These are phyloP conservation scores for Oryza punctata DNA, from an alignment of 176 grass and related monocot genomes.

Conservation along the genomic window DNA sequence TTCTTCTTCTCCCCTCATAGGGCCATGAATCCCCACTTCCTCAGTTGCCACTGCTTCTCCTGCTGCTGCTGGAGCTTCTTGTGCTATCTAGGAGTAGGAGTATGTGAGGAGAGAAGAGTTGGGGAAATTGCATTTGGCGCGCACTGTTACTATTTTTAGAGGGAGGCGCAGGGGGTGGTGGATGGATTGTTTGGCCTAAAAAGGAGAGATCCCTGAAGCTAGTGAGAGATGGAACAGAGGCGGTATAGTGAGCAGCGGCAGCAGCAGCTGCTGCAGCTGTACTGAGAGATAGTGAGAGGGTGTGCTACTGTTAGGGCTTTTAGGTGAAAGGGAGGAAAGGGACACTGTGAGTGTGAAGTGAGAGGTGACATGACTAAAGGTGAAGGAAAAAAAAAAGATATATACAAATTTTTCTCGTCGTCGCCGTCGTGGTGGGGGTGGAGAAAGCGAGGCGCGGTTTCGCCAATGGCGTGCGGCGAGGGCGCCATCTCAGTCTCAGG, in stretches of 20 bases:
- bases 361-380: slow-evolving; percentile 58
- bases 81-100: neutral
- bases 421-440: slow-evolving; percentile 15
- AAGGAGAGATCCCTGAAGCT: slow-evolving; percentile 38
- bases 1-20: slow-evolving; percentile 33
- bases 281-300: neutral
- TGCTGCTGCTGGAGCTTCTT: slow-evolving; percentile 15
- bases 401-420: neutral
- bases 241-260: neutral
- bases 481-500: too few species aligned
- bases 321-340: slow-evolving; percentile 28
- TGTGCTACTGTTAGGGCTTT: slow-evolving; percentile 46
- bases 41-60: neutral
- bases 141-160: slow-evolving; percentile 49
- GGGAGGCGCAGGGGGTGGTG: slow-evolving; percentile 10
- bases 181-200: slow-evolving; percentile 57
- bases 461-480: neutral
- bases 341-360: slow-evolving; percentile 20
- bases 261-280: neutral
- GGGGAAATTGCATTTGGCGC: slow-evolving; percentile 33
- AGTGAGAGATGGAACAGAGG: slow-evolving; percentile 38
- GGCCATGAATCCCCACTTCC: slow-evolving; percentile 12
- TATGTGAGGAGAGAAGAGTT: neutral
- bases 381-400: neutral
- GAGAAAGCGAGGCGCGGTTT: slow-evolving; percentile 19